These are phyloP conservation scores for Rhizopogon vulgaris DNA, from an alignment of 768 basidiomycete species.

Conservation along the genomic window DNA sequence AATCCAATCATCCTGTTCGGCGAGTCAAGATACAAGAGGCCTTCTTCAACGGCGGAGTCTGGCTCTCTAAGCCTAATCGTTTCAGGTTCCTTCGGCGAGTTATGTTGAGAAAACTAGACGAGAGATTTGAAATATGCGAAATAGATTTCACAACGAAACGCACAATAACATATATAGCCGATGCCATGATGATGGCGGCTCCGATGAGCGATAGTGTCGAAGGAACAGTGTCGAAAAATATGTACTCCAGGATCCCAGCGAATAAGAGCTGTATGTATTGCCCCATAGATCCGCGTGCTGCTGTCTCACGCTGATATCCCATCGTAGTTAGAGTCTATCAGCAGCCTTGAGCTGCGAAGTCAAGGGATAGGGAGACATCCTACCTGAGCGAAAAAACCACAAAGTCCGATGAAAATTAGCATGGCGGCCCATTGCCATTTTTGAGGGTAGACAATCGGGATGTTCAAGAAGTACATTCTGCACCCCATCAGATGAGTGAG, in stretches of 20 bases:
- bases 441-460: slow-evolving; percentile 11
- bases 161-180: slow-evolving; percentile 1
- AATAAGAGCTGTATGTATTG: slow-evolving; percentile 66
- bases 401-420: slow-evolving; percentile 11
- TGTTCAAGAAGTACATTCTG: slow-evolving; percentile 8
- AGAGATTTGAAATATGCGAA: background rate
- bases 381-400: slow-evolving; percentile 15
- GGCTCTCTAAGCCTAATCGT: background rate
- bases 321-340: slow-evolving; percentile 48
- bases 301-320: slow-evolving; percentile 61
- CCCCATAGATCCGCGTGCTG: slow-evolving; percentile 55
- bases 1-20: background rate
- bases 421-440: slow-evolving; percentile 12
- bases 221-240: slow-evolving; percentile 58
- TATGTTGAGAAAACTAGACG: background rate
- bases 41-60: slow-evolving; percentile 1
- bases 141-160: background rate
- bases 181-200: slow-evolving; percentile 44
- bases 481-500: background rate
- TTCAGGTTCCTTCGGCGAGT: background rate
- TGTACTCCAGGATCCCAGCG: slow-evolving; percentile 54
- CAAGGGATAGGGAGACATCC: background rate
- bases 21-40: background rate
- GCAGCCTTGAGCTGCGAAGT: background rate
- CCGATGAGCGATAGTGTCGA: slow-evolving; percentile 57